These are phyloP conservation scores for Neoboletus subvelutipes DNA, from an alignment of 768 basidiomycete species.

Conservation along the genomic window DNA sequence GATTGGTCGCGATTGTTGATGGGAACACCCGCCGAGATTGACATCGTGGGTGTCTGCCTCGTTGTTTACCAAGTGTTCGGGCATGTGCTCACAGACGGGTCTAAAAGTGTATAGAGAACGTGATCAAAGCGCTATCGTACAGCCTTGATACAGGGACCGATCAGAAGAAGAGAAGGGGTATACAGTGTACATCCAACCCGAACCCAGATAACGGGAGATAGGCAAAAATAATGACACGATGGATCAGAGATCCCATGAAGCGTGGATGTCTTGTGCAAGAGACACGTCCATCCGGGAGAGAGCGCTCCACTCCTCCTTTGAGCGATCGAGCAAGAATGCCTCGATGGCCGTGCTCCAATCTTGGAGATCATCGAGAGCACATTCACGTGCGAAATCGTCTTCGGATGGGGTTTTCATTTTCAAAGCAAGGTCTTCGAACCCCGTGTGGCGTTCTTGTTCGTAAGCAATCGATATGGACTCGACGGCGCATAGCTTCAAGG, in stretches of 20 bases:
- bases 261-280: slow-evolving; percentile 15
- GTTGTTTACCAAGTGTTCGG: background rate
- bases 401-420: slow-evolving; percentile 8
- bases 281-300: slow-evolving; percentile 20
- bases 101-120: background rate
- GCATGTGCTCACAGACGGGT: background rate
- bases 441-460: slow-evolving; percentile 9
- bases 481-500: slow-evolving; percentile 16
- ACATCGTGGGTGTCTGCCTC: background rate
- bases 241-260: slow-evolving; percentile 26
- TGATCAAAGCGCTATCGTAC: background rate
- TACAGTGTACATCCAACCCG: background rate
- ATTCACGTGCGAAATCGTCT: slow-evolving; percentile 30
- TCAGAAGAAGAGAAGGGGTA: background rate
- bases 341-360: slow-evolving; percentile 28
- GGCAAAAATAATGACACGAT: background rate
- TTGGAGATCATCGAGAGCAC: slow-evolving; percentile 32
- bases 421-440: background rate
- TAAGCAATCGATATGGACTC: slow-evolving; percentile 25
- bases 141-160: slow-evolving; percentile 2
- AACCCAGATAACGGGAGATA: background rate
- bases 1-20: background rate
- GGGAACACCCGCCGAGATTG: background rate
- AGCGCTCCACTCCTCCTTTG: slow-evolving; percentile 15
- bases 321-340: slow-evolving; percentile 16